Percentiles rank a stretch among this genome's conserved stretches.
These are phyloP conservation scores for Penicillium vulpinum DNA, from an alignment of 2,329 filamentous ascomycete genomes.

Conservation along the genomic window DNA sequence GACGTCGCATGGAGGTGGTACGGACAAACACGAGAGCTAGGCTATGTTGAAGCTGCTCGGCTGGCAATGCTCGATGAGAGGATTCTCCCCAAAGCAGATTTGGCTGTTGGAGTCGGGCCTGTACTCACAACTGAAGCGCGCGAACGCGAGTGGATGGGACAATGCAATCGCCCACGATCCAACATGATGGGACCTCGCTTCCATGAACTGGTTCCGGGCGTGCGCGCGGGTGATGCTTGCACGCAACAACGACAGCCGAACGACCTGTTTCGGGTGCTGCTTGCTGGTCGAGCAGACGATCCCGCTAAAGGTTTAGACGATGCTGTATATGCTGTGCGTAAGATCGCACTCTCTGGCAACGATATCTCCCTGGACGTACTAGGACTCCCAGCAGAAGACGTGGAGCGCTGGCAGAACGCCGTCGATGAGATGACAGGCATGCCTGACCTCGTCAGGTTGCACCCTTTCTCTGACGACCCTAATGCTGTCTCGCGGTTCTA, in stretches of 20 bases:
- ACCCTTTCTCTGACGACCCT: not conserved
- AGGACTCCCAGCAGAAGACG: not conserved
- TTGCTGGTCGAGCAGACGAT: conserved; percentile 1
- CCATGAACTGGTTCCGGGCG: not conserved
- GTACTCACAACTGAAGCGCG: not conserved
- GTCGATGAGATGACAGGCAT: conserved; percentile 1
- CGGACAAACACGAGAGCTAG: not conserved
- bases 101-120: not conserved
- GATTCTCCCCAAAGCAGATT: conserved; percentile 1
- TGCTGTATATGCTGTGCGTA: not conserved
- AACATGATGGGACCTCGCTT: not conserved
- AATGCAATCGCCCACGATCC: not conserved
- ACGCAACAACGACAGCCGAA: not conserved
- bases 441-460: not conserved
- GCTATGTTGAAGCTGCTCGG: conserved; percentile 1
- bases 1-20: not conserved
- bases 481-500: not conserved
- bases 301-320: conserved; percentile 1
- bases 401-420: not conserved
- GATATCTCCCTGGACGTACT: not conserved
- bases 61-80: not conserved
- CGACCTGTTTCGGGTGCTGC: not conserved
- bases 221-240: not conserved
- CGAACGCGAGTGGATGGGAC: not conserved
- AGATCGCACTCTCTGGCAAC: not conserved